Evolutionary conservation across 2,329 filamentous ascomycete species (phyloP).

Genomic region (Alternaria angustiovoidea): DNA sequence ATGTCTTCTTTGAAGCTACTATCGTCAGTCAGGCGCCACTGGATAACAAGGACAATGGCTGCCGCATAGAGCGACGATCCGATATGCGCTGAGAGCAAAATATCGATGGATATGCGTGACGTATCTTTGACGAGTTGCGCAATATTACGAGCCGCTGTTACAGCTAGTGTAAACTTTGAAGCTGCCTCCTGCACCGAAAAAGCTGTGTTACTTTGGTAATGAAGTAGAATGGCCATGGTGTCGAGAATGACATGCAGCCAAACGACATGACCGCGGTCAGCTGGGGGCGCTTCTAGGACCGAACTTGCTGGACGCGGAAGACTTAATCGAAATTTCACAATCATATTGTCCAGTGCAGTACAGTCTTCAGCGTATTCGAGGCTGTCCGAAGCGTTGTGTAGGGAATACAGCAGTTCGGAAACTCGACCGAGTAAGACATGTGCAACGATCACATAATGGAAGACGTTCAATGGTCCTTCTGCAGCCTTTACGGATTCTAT

Average conservation of each 20-base stretch:
- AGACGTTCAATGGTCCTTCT: conserved; percentile 26
- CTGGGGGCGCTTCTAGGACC: conserved; percentile 27
- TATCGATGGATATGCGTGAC: conserved; percentile 34
- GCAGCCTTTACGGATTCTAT: conserved; percentile 18
- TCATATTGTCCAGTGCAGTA: conserved; percentile 30
- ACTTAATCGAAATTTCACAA: conserved; percentile 39
- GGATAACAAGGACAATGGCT: conserved; percentile 35
- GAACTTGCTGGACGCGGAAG: conserved; percentile 35
- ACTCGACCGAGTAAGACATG: conserved; percentile 41
- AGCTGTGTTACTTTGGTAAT: conserved; percentile 25
- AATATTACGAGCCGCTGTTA: conserved; percentile 37
- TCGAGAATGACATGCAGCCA: conserved; percentile 41
- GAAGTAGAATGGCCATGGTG: conserved; percentile 33
- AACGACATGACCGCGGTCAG: conserved; percentile 29
- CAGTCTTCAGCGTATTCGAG: conserved; percentile 36
- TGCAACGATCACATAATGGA: conserved; percentile 35
- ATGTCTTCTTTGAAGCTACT: conserved; percentile 34
- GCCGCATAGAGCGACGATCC: conserved; percentile 34
- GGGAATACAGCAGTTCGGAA: conserved; percentile 37
- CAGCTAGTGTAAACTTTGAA: conserved; percentile 23
- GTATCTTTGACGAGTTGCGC: conserved; percentile 39
- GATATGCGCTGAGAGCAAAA: conserved; percentile 38
- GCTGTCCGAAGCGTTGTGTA: conserved; percentile 32
- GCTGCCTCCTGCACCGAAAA: conserved; percentile 1
- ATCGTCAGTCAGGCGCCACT: conserved; percentile 36